Conservation (phyloP, 441 rosid species). For the Pelargonium australe region DNA sequence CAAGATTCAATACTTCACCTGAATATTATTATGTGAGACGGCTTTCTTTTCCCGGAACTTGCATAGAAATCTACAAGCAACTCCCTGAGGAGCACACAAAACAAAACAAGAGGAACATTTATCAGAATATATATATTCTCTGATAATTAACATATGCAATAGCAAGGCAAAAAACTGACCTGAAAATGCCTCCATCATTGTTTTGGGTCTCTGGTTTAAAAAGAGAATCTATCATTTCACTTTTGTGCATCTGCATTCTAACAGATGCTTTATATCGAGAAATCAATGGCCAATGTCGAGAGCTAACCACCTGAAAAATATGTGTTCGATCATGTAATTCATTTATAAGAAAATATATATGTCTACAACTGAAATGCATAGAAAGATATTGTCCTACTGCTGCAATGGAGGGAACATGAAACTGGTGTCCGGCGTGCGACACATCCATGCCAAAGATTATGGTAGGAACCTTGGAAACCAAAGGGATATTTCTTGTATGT, state of each 20-base stretch:
- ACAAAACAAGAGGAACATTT: too few relatives aligned
- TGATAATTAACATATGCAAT: not conserved
- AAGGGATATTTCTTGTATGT: conserved; percentile 36
- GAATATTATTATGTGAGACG: conserved; percentile 75
- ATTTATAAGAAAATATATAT: not conserved
- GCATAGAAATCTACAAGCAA: conserved; percentile 61
- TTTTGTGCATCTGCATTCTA: conserved; percentile 62
- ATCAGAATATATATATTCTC: not conserved
- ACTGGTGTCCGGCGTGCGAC: conserved; percentile 71
- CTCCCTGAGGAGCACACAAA: conserved; percentile 39
- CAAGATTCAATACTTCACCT: conserved; percentile 34
- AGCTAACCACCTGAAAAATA: conserved; percentile 48
- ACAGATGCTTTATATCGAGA: conserved; percentile 75
- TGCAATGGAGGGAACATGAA: conserved; percentile 68
- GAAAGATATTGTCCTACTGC: conserved; percentile 48
- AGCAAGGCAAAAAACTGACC: conserved; percentile 25
- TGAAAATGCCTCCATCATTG: conserved; percentile 61
- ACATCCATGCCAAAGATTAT: conserved; percentile 70
- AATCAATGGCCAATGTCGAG: conserved; percentile 75
- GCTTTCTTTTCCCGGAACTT: conserved; percentile 70
- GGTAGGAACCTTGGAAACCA: conserved; percentile 41
- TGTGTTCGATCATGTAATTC: not conserved
- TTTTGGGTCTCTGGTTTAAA: conserved; percentile 41
- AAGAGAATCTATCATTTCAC: conserved; percentile 69
- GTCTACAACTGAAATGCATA: conserved; percentile 16